Conservation (phyloP, 2,329 filamentous ascomycete genomes). For the Scleromitrula shiraiana region DNA sequence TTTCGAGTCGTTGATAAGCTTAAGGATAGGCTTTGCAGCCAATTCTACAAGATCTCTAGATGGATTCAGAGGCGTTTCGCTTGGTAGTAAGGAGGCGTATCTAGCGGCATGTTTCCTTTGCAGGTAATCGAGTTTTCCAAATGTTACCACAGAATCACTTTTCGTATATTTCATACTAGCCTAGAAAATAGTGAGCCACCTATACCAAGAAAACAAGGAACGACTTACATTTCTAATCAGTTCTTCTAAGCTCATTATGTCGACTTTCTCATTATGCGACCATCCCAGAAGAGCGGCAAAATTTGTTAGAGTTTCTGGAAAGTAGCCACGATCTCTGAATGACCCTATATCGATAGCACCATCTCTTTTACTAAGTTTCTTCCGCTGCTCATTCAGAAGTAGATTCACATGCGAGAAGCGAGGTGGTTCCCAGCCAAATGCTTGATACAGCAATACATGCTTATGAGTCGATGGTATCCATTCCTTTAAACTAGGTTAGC, state of each 20-base stretch:
- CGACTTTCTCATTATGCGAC: slow-evolving; percentile 60
- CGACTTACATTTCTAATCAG: slow-evolving; percentile 57
- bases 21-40: slow-evolving; percentile 24
- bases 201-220: background rate
- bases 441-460: slow-evolving; percentile 65
- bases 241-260: slow-evolving; percentile 63
- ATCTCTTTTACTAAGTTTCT: slow-evolving; percentile 83
- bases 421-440: slow-evolving; percentile 66
- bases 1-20: slow-evolving; percentile 11
- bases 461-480: slow-evolving; percentile 94
- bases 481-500: slow-evolving; percentile 45
- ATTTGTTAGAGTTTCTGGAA: slow-evolving; percentile 62
- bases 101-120: slow-evolving; percentile 55
- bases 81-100: slow-evolving; percentile 18
- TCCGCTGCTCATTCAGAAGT: slow-evolving; percentile 57
- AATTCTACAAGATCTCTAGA: slow-evolving; percentile 22
- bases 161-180: slow-evolving; percentile 85
- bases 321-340: slow-evolving; percentile 50
- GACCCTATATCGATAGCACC: slow-evolving; percentile 51
- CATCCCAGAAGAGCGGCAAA: slow-evolving; percentile 83
- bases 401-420: slow-evolving; percentile 75
- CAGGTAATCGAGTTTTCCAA: slow-evolving; percentile 72
- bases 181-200: slow-evolving; percentile 31
- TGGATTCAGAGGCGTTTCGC: slow-evolving; percentile 11
- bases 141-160: slow-evolving; percentile 77